Evolutionary conservation across 441 rosid genomes (phyloP), one percentile per base, ranked within the genome.

Genomic region (Viola pubescens): DNA sequence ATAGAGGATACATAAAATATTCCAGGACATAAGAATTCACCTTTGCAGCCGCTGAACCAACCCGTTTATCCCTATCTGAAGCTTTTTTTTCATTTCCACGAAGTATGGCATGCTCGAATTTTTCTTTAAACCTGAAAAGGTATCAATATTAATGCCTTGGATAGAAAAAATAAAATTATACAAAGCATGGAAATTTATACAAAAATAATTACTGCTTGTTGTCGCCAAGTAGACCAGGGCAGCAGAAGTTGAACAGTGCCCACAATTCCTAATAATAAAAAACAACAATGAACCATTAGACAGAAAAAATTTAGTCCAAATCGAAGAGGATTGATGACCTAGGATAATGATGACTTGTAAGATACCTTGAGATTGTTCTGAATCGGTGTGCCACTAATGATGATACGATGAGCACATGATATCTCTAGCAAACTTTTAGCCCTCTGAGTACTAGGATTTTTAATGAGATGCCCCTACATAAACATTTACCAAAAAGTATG

Each of bases 391-490:
- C 98, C 98, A 74, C 95, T 94, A 67, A 94, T 78, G 62, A 94
- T 62, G 57, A 94, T 84, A 48, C 98, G 89, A 72, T 86, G 92
- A 63, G 79, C 83, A 82, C 94, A 82, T 54, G 92, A 88, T 79
- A 94, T 88, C 77, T 81, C 95, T 52, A 88, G 95, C 85, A 94
- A 84, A 75, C 98, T 89, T 80, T 88, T 89, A 16, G 98, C 97
- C 79, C 98, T 88, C 65, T 89, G 97, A 34, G 98, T 94, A 69
- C 78, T 86, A 19, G 98, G 92, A 73, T 89, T 94, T 79, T 94
- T 94, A 40, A 94, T 89, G 61, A 94, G 88, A 82, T 94, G 98
- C 47, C 98, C 98, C 98, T 94, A 63, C 54, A 67, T 50, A 59
- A 52, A 41, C 40, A 58, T 43, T 26, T 26, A 26, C 34, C 34